These are phyloP conservation scores for Linnemannia zychae DNA, from an alignment of 192 early-diverging fungal genomes.

Conservation along the genomic window DNA sequence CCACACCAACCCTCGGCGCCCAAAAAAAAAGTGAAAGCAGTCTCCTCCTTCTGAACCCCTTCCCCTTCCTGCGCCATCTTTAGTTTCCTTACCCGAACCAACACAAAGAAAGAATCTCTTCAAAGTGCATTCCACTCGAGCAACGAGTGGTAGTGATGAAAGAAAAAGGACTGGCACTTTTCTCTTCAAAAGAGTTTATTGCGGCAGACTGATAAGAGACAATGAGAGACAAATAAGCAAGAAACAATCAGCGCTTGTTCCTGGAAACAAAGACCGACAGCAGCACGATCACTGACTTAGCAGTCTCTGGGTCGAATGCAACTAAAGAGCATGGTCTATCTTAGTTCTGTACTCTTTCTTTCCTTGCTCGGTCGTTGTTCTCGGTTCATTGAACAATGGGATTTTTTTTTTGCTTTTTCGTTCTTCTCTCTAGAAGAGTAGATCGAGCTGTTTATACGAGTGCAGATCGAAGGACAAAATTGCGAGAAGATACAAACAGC, in stretches of 20 bases:
- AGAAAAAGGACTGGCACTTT: too few species aligned
- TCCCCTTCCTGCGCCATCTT: not conserved
- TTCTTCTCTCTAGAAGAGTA: not conserved
- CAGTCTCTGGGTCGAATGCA: not conserved
- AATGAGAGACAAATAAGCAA: not conserved
- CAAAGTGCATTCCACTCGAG: not conserved
- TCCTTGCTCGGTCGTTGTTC: not conserved
- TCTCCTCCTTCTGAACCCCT: not conserved
- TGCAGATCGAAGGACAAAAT: not conserved
- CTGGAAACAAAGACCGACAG: not conserved
- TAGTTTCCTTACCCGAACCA: not conserved
- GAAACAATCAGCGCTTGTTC: not conserved
- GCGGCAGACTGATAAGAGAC: not conserved
- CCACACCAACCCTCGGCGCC: not conserved
- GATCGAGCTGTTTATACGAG: not conserved
- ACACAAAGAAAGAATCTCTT: not conserved
- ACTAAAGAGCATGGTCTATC: not conserved
- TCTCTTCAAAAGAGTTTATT: too few species aligned
- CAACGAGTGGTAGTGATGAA: not conserved
- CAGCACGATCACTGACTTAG: not conserved
- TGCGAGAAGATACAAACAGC: not conserved
- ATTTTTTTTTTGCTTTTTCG: not conserved
- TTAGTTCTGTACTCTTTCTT: not conserved
- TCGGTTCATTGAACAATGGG: not conserved
- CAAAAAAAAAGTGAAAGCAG: not conserved